Conservation (phyloP, 2,329 filamentous ascomycete species). For the Magnaporthiopsis poae region DNA sequence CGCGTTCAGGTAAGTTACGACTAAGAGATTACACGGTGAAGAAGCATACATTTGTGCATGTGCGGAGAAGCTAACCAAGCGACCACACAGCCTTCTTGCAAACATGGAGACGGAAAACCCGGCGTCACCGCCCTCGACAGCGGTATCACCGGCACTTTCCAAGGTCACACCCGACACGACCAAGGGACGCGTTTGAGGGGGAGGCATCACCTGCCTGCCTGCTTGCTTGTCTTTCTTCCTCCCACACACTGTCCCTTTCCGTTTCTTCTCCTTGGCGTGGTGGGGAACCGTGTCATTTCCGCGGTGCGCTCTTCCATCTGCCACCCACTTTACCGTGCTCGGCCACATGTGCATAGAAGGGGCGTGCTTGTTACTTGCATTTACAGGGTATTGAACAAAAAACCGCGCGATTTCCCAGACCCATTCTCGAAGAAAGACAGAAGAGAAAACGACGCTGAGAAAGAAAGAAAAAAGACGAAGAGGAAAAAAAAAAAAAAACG, state of each 20-base stretch:
- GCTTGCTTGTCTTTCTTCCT: slow-evolving; percentile 20
- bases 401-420: slow-evolving; percentile 12
- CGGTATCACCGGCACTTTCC: slow-evolving; percentile 55
- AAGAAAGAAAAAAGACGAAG: background rate
- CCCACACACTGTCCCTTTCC: slow-evolving; percentile 17
- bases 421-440: background rate
- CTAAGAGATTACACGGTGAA: background rate
- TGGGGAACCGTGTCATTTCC: background rate
- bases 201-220: slow-evolving; percentile 16
- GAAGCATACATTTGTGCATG: background rate
- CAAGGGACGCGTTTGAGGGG: slow-evolving; percentile 34
- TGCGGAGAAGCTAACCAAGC: background rate
- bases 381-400: slow-evolving; percentile 38
- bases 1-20: slow-evolving; percentile 72
- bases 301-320: slow-evolving; percentile 1
- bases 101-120: slow-evolving; percentile 54
- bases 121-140: slow-evolving; percentile 59
- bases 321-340: slow-evolving; percentile 13
- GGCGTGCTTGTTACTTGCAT: slow-evolving; percentile 35
- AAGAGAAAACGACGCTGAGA: background rate
- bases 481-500: background rate
- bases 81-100: slow-evolving; percentile 41
- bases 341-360: slow-evolving; percentile 34
- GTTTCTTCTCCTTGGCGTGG: background rate
- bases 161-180: slow-evolving; percentile 49